These are phyloP conservation scores for Clohesyomyces aquaticus DNA, from an alignment of 495 filamentous ascomycete genomes.

Conservation along the genomic window DNA sequence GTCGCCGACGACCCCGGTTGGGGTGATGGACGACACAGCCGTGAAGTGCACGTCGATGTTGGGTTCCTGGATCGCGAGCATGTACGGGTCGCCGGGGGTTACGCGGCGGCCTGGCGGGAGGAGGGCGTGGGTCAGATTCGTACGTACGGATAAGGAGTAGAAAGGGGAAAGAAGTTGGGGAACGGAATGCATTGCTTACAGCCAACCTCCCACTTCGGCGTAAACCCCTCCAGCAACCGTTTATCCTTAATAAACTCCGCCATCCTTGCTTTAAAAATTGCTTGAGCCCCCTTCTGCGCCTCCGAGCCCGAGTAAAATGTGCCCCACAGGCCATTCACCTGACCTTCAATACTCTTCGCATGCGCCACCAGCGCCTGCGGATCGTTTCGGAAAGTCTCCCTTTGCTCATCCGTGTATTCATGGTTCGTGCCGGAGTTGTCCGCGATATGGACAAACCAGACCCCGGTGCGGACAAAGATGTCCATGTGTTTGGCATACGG, in stretches of 20 bases:
- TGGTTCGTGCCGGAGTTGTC: slow-evolving; percentile 43
- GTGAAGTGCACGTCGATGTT: slow-evolving; percentile 49
- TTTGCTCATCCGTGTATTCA: slow-evolving; percentile 45
- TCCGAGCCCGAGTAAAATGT: slow-evolving; percentile 45
- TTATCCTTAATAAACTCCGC: slow-evolving; percentile 51
- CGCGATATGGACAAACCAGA: slow-evolving; percentile 48
- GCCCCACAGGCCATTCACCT: slow-evolving; percentile 50
- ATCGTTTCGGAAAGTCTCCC: slow-evolving; percentile 43
- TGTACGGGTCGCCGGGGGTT: slow-evolving; percentile 48
- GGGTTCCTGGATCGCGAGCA: slow-evolving; percentile 45
- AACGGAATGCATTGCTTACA: no score
- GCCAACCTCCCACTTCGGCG: slow-evolving; percentile 45
- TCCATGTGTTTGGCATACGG: slow-evolving; percentile 46
- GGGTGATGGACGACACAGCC: slow-evolving; percentile 40
- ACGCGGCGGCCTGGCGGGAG: slow-evolving; percentile 34
- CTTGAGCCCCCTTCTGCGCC: slow-evolving; percentile 41
- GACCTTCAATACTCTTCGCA: slow-evolving; percentile 49
- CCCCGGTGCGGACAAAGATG: slow-evolving; percentile 47
- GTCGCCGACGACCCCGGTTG: slow-evolving; percentile 45
- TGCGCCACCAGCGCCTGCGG: slow-evolving; percentile 44
- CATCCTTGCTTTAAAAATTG: slow-evolving; percentile 45
- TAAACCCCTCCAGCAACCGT: slow-evolving; percentile 48
- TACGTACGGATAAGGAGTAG: no score
- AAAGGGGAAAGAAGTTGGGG: no score
- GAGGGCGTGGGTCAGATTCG: no score